phyloP scores from a whole-genome alignment of 2,329 filamentous ascomycete genomes.

The Xylariaceae sp. region DNA sequence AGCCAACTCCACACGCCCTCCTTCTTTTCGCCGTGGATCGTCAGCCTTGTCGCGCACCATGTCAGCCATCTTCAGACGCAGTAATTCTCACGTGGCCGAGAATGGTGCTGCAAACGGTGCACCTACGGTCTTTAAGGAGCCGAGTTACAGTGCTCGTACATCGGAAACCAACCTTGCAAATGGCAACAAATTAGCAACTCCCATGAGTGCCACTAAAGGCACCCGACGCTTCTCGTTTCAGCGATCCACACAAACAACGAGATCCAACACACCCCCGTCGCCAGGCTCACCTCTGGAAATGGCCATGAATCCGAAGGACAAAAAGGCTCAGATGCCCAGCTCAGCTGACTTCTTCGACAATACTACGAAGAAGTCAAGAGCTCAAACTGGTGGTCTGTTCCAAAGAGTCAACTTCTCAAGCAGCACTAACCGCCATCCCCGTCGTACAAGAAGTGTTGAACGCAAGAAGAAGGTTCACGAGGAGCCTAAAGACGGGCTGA shows the following conservation, averaged over 20 bases:
- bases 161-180: conserved; percentile 25
- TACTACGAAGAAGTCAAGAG: conserved; percentile 49
- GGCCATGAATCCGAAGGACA: conserved; percentile 21
- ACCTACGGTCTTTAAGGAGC: conserved; percentile 19
- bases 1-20: conserved; percentile 14
- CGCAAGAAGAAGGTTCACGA: conserved; percentile 24
- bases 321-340: conserved; percentile 35
- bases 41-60: conserved; percentile 25
- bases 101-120: conserved; percentile 13
- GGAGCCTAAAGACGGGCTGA: conserved; percentile 32
- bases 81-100: conserved; percentile 27
- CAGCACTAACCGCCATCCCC: conserved; percentile 17
- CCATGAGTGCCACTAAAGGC: conserved; percentile 14
- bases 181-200: conserved; percentile 15
- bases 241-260: conserved; percentile 28
- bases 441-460: conserved; percentile 30
- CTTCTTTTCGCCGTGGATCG: conserved; percentile 22
- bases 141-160: conserved; percentile 24
- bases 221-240: conserved; percentile 33
- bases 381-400: conserved; percentile 50
- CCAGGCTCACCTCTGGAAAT: conserved; percentile 30
- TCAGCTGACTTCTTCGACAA: conserved; percentile 44
- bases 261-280: conserved; percentile 35
- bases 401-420: conserved; percentile 46
- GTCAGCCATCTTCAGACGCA: conserved; percentile 29